Base-by-base conservation (phyloP, 768 basidiomycete species). In the Pilatotrama ljubarskyi region DNA sequence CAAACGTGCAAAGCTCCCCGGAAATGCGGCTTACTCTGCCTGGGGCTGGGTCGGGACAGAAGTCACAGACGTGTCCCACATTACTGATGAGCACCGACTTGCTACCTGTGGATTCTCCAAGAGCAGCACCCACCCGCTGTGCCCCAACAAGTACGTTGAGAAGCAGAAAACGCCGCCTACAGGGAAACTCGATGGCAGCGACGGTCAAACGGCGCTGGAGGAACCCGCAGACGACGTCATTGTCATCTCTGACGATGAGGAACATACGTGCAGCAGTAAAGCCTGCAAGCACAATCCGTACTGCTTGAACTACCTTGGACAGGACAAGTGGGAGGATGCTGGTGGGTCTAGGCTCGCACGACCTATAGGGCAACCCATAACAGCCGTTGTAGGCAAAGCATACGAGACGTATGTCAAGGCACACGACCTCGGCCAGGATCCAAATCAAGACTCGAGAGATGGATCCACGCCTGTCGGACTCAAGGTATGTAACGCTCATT, bases 281-380 rank as follows among this genome's bases (percentile, higher is more conserved):
- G 26, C 51, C 5, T 98, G 96, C 74, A 87, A 82, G 66, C 73
- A 73, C 49, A 95, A 94, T 68, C 90, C 92, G 9, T 84, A 87
- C 51, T 97, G 96, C 72, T 76, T 95, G 54, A 96, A 95, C 70
- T 87, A 93, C 74, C 75, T 97, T 29, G 93, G 92, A 5, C 92
- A 92, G 67, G 86, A 88, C 25, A 78, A 80, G 63, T 96, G 93
- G 89, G 88, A 91, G 70, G 77, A 83, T 59, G 80, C 84, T 79
- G 86, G 91, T 87, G 20, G 50, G 75, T 41, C n/a, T 52, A 64
- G 55, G 58, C 64, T 1, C 51, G 15, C 55, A 1, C 44, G 43
- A 32, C 24, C 59, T 18, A 66, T 52, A 18, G 0, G 32, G 44
- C 59, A n/a, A 17, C 4, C 10, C 29, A 32, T 57, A 13, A 53